Evolutionary conservation across 1,139 yeast genomes (phyloP).

Genomic region (Geotrichum carabidarum): DNA sequence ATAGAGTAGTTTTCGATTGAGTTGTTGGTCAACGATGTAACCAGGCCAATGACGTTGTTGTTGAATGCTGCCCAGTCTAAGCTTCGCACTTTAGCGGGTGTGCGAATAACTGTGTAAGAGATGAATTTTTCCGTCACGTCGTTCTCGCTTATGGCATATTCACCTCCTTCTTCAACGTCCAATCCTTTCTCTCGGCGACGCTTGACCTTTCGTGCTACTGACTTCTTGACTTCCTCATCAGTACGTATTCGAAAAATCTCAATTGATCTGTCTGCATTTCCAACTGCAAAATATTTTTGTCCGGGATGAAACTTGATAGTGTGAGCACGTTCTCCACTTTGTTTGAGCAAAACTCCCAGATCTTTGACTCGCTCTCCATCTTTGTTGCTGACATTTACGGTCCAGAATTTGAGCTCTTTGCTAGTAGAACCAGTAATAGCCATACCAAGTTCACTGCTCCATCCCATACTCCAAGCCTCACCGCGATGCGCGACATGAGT

Average conservation of each 20-base stretch:
- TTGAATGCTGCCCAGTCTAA: slow-evolving; percentile 34
- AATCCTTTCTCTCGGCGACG: slow-evolving; percentile 69
- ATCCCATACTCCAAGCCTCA: slow-evolving; percentile 83
- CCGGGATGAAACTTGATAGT: slow-evolving; percentile 50
- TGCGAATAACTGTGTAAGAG: slow-evolving; percentile 34
- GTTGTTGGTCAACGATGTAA: slow-evolving; percentile 52
- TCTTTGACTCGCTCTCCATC: slow-evolving; percentile 54
- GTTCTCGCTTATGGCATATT: slow-evolving; percentile 43
- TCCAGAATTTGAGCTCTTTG: slow-evolving; percentile 82
- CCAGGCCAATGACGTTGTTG: slow-evolving; percentile 11
- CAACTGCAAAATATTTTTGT: slow-evolving; percentile 43
- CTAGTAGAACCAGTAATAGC: slow-evolving; percentile 71
- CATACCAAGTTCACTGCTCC: slow-evolving; percentile 23
- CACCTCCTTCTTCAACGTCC: slow-evolving; percentile 54
- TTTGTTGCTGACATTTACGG: slow-evolving; percentile 50
- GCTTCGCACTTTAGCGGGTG: slow-evolving; percentile 35
- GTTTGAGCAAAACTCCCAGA: slow-evolving; percentile 67
- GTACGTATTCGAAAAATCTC: slow-evolving; percentile 77
- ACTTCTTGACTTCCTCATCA: slow-evolving; percentile 74
- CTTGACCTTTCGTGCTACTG: slow-evolving; percentile 71
- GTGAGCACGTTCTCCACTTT: slow-evolving; percentile 69
- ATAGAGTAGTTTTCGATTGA: slow-evolving; percentile 65
- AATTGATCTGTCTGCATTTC: slow-evolving; percentile 74
- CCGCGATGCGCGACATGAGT: slow-evolving; percentile 91
- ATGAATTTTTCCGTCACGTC: slow-evolving; percentile 31